These are phyloP conservation scores for Diospyros kaki DNA, from an alignment of 148 eudicot genomes.

Conservation along the genomic window DNA sequence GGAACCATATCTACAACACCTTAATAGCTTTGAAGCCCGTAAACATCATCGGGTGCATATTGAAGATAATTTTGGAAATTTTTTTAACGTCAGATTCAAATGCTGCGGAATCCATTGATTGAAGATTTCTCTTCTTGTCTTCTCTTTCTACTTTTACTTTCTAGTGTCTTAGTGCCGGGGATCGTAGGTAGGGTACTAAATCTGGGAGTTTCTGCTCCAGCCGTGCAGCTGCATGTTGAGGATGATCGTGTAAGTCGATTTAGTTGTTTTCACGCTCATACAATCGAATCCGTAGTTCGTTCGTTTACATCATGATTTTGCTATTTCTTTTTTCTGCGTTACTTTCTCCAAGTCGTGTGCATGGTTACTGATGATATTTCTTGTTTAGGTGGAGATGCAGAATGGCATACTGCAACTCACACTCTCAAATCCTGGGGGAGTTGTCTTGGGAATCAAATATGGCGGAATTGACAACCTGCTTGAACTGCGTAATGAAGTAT, in stretches of 20 bases:
- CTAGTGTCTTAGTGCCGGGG: not conserved
- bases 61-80: too few species aligned
- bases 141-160: too few species aligned
- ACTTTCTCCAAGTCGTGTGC: too few species aligned
- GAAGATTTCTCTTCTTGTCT: too few species aligned
- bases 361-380: not conserved
- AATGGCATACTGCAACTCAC: slow-evolving; percentile 28
- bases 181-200: not conserved
- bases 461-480: slow-evolving; percentile 26
- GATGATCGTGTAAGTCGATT: slow-evolving; percentile 18
- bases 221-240: slow-evolving; percentile 19
- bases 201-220: slow-evolving; percentile 3
- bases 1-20: too few species aligned
- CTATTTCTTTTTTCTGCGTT: too few species aligned
- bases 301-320: too few species aligned
- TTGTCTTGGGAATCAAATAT: slow-evolving; percentile 13
- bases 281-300: too few species aligned
- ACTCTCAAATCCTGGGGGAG: slow-evolving; percentile 20
- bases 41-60: too few species aligned
- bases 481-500: slow-evolving; percentile 40
- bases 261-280: not conserved
- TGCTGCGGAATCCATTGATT: too few species aligned
- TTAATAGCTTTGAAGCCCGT: too few species aligned
- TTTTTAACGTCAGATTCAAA: too few species aligned
- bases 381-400: slow-evolving; percentile 67